These are phyloP conservation scores for Penicillium oxalicum DNA, from an alignment of 2,329 filamentous ascomycete species.

Conservation along the genomic window DNA sequence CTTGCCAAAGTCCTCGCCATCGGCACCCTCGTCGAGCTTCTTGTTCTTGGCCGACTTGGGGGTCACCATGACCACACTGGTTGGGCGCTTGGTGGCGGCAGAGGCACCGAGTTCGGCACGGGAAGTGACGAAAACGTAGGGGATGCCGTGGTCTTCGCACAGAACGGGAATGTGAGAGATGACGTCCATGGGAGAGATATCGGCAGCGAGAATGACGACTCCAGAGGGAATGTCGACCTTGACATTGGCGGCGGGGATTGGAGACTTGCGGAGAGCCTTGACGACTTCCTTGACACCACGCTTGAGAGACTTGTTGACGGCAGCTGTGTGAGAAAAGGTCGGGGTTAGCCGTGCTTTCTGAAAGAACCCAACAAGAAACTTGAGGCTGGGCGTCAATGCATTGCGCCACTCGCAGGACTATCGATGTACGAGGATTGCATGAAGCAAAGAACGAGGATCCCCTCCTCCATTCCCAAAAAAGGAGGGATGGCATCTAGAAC, in stretches of 20 bases:
- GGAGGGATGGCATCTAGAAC: not conserved
- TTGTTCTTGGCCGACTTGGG: slow-evolving; percentile 49
- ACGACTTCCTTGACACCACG: slow-evolving; percentile 98
- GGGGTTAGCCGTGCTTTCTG: slow-evolving; percentile 14
- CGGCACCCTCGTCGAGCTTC: slow-evolving; percentile 41
- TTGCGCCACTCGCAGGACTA: not conserved
- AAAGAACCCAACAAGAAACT: not conserved
- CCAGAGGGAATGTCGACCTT: slow-evolving; percentile 58
- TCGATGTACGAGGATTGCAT: not conserved
- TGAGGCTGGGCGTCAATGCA: not conserved
- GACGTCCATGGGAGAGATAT: slow-evolving; percentile 98
- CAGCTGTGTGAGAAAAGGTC: slow-evolving; percentile 53
- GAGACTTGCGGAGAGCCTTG: slow-evolving; percentile 93
- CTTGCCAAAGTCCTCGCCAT: slow-evolving; percentile 47
- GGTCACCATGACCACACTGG: slow-evolving; percentile 83
- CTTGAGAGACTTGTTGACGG: slow-evolving; percentile 91
- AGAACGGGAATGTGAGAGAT: slow-evolving; percentile 96
- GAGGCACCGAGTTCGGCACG: slow-evolving; percentile 90
- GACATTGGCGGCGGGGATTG: slow-evolving; percentile 60
- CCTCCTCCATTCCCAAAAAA: not conserved
- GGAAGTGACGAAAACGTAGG: slow-evolving; percentile 90
- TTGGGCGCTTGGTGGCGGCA: slow-evolving; percentile 90
- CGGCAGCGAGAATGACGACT: slow-evolving; percentile 87
- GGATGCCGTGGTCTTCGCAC: slow-evolving; percentile 96
- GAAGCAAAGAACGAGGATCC: not conserved